Evolutionary conservation across 2,329 filamentous ascomycete species (phyloP).

Genomic region (Pyricularia pennisetigena): DNA sequence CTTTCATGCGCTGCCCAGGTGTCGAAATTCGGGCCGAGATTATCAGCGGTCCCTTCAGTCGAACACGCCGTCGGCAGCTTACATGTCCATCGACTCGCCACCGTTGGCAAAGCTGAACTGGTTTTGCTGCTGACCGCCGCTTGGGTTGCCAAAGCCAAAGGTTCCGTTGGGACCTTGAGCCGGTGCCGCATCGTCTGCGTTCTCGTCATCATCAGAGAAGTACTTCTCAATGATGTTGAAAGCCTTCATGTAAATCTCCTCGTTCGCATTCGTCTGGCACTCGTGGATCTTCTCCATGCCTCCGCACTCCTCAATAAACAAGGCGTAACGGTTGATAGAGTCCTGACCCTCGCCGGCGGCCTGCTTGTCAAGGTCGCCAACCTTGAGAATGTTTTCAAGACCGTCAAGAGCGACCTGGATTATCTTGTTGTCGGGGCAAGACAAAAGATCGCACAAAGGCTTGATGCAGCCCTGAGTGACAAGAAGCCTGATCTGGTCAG

Average conservation of each 20-base stretch:
- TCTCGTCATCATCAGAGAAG: constrained; percentile 97
- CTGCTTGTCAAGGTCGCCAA: constrained; percentile 97
- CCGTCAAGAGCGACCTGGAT: constrained; percentile 97
- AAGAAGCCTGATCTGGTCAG: constrained; percentile 94
- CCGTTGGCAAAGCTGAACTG: constrained; percentile 90
- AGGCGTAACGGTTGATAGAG: constrained; percentile 87
- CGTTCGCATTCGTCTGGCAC: constrained; percentile 99
- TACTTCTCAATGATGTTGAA: constrained; percentile 99
- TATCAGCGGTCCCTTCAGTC: neutral
- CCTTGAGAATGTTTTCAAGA: constrained; percentile 98
- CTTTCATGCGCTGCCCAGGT: neutral
- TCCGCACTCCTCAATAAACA: constrained; percentile 97
- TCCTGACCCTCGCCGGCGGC: constrained; percentile 64
- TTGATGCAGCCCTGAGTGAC: constrained; percentile 93
- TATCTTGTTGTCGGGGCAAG: constrained; percentile 99
- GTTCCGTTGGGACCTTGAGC: constrained; percentile 58
- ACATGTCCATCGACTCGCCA: constrained; percentile 58
- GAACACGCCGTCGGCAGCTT: constrained; percentile 16
- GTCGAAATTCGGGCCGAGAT: neutral
- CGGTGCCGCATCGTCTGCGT: constrained; percentile 72
- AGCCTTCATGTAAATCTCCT: constrained; percentile 99
- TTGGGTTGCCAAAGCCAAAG: constrained; percentile 69
- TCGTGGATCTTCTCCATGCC: constrained; percentile 99
- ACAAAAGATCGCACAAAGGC: constrained; percentile 88
- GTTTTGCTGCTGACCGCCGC: constrained; percentile 51